phyloP scores from a whole-genome alignment of 768 basidiomycete species.

The Coprinellus aureogranulatus region DNA sequence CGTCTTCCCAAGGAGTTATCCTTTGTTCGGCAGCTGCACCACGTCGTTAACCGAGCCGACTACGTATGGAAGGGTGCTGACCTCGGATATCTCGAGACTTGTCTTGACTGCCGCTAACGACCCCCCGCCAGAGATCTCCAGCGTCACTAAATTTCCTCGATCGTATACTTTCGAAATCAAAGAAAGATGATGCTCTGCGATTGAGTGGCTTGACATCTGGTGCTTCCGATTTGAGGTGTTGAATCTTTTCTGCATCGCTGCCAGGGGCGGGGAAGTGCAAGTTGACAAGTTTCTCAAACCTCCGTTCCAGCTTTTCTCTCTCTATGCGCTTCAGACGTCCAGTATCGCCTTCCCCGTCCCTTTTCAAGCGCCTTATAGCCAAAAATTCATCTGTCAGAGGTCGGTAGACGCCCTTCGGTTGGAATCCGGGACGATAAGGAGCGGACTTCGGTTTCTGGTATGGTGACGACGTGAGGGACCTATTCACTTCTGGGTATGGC shows the following conservation, averaged over 20 bases:
- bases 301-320: constrained; percentile 76
- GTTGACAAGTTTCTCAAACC: constrained; percentile 83
- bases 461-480: background rate
- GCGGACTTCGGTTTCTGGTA: constrained; percentile 28
- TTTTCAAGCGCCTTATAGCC: constrained; percentile 38
- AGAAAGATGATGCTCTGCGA: constrained; percentile 64
- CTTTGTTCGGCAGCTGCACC: constrained; percentile 74
- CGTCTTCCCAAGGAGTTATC: constrained; percentile 95
- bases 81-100: constrained; percentile 63
- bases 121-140: constrained; percentile 67
- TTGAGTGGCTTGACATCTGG: constrained; percentile 16
- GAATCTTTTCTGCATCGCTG: constrained; percentile 2
- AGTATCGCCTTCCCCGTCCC: constrained; percentile 34
- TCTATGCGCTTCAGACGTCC: constrained; percentile 60
- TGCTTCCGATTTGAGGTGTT: background rate
- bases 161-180: constrained; percentile 67
- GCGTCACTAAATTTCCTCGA: constrained; percentile 54
- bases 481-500: background rate
- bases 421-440: constrained; percentile 89
- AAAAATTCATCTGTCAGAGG: constrained; percentile 82
- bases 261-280: constrained; percentile 57
- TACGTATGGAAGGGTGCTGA: constrained; percentile 27
- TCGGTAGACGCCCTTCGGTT: constrained; percentile 82
- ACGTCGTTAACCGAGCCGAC: background rate
- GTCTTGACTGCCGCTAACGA: constrained; percentile 40